Percentiles rank a stretch among this genome's conserved stretches.
Conservation (phyloP, 768 basidiomycete genomes). For the Trametes elegans region DNA sequence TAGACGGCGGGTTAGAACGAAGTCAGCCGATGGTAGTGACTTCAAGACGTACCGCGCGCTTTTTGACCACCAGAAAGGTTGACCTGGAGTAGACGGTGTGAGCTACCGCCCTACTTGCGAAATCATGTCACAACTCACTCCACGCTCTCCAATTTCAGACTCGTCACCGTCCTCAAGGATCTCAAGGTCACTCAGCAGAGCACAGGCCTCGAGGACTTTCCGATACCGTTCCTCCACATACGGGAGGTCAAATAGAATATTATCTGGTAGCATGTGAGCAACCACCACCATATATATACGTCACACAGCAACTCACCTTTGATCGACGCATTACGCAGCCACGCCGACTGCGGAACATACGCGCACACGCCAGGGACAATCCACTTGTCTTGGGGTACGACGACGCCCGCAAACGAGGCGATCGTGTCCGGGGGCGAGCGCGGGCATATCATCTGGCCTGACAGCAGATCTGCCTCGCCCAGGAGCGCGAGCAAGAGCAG, state of each 20-base stretch:
- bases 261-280: constrained; percentile 37
- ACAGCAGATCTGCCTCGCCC: constrained; percentile 82
- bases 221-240: constrained; percentile 71
- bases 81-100: constrained; percentile 28
- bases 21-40: constrained; percentile 1
- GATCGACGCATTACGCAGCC: constrained; percentile 74
- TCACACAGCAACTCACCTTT: constrained; percentile 33
- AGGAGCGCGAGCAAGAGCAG: constrained; percentile 79
- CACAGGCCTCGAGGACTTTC: constrained; percentile 67
- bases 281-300: neutral
- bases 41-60: constrained; percentile 42
- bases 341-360: constrained; percentile 78
- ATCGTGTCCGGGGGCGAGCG: constrained; percentile 81
- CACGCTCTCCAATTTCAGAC: constrained; percentile 85
- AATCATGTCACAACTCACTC: constrained; percentile 40
- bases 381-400: constrained; percentile 61
- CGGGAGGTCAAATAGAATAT: constrained; percentile 81
- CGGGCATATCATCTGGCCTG: constrained; percentile 81
- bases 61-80: constrained; percentile 56
- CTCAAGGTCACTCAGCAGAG: constrained; percentile 69
- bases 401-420: constrained; percentile 50
- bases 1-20: constrained; percentile 28
- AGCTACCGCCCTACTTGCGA: neutral
- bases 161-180: constrained; percentile 88
- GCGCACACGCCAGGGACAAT: constrained; percentile 75